A percentile compares a stretch with the other conserved stretches of the same genome.
phyloP scores from a whole-genome alignment of 495 filamentous ascomycete species.

The Annulohypoxylon moriforme region DNA sequence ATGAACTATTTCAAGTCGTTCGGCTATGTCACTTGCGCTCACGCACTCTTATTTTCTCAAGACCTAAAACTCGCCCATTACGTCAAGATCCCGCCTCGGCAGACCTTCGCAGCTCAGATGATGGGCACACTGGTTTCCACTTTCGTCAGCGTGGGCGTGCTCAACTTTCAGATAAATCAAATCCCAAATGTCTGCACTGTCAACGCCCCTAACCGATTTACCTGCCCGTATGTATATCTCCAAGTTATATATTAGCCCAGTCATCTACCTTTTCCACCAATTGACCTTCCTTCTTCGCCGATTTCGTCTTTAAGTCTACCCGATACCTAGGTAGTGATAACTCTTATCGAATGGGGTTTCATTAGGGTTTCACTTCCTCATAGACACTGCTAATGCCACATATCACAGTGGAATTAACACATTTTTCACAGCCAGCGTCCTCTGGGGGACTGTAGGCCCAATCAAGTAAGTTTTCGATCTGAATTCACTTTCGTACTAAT shows the following conservation, averaged over 20 bases:
- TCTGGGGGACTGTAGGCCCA: slow-evolving; percentile 61
- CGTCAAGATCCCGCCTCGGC: slow-evolving; percentile 56
- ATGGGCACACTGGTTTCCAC: slow-evolving; percentile 54
- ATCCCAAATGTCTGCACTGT: slow-evolving; percentile 54
- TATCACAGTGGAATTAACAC: slow-evolving; percentile 49
- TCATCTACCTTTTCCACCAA: background rate
- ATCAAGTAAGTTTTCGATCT: slow-evolving; percentile 36
- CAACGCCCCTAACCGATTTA: slow-evolving; percentile 54
- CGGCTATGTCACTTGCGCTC: slow-evolving; percentile 57
- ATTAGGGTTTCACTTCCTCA: too few relatives aligned
- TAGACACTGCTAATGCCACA: background rate
- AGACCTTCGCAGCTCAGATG: slow-evolving; percentile 59
- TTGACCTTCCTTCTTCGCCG: background rate
- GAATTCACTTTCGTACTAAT: too few relatives aligned
- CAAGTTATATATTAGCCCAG: background rate
- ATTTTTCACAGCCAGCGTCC: slow-evolving; percentile 58
- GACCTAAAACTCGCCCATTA: slow-evolving; percentile 61
- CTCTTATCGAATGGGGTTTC: too few relatives aligned
- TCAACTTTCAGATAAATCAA: slow-evolving; percentile 54
- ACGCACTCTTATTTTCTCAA: slow-evolving; percentile 52
- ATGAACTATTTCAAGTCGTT: slow-evolving; percentile 61
- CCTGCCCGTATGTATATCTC: slow-evolving; percentile 48
- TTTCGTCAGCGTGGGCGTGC: slow-evolving; percentile 53
- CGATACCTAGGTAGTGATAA: too few relatives aligned
- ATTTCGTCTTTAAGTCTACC: background rate